phyloP scores from a whole-genome alignment of 2,329 filamentous ascomycete genomes.

The Coniochaeta sp. region DNA sequence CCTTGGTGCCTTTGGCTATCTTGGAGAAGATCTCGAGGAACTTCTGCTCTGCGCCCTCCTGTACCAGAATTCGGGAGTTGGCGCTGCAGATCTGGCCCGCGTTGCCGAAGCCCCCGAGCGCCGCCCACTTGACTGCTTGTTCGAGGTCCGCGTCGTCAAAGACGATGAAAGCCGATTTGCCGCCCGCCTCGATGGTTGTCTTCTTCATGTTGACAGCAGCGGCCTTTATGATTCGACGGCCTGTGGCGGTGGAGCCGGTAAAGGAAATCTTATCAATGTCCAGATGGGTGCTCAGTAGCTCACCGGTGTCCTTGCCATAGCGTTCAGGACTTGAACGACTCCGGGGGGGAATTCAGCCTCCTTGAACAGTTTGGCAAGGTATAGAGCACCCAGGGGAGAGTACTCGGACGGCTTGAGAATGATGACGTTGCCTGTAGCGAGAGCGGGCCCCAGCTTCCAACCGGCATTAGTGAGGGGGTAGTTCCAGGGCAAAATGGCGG shows the following conservation, averaged over 20 bases:
- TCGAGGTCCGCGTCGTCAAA: slow-evolving; percentile 51
- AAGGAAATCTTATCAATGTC: slow-evolving; percentile 56
- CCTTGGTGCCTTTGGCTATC: neutral
- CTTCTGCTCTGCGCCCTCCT: slow-evolving; percentile 24
- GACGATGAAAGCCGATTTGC: slow-evolving; percentile 52
- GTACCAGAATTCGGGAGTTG: slow-evolving; percentile 35
- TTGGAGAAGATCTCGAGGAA: neutral
- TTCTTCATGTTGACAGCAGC: slow-evolving; percentile 52
- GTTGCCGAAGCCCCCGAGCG: slow-evolving; percentile 36
- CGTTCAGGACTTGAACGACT: slow-evolving; percentile 52
- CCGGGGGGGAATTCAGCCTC: slow-evolving; percentile 55
- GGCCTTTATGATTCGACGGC: slow-evolving; percentile 54
- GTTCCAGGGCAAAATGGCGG: slow-evolving; percentile 36
- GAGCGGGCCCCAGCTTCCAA: slow-evolving; percentile 60
- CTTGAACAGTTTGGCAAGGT: slow-evolving; percentile 52
- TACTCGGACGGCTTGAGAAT: slow-evolving; percentile 52
- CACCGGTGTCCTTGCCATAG: slow-evolving; percentile 58
- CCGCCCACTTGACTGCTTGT: slow-evolving; percentile 44
- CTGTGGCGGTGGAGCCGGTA: slow-evolving; percentile 51
- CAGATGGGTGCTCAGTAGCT: slow-evolving; percentile 51
- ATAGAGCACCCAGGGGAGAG: slow-evolving; percentile 47
- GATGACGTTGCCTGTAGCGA: slow-evolving; percentile 49
- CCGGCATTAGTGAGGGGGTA: slow-evolving; percentile 59
- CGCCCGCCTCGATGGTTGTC: slow-evolving; percentile 51
- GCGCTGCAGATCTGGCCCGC: slow-evolving; percentile 41